These are phyloP conservation scores for Umbelopsis isabellina DNA, from an alignment of 192 early-diverging fungal genomes.

Conservation along the genomic window DNA sequence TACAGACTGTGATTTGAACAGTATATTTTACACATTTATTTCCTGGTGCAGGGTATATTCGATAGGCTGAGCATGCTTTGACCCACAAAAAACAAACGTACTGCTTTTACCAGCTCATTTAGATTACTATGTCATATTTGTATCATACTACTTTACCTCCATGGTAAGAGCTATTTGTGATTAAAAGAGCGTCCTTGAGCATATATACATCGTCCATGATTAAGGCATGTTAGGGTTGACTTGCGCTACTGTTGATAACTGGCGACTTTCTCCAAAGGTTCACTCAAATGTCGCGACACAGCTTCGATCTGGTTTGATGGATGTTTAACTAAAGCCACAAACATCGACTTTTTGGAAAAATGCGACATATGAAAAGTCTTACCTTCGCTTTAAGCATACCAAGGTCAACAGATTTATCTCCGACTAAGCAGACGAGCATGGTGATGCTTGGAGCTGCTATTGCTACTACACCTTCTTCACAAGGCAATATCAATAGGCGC, in stretches of 20 bases:
- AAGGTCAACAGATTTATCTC: conserved; percentile 48
- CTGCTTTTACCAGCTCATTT: too few relatives aligned
- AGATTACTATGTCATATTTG: too few relatives aligned
- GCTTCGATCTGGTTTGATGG: neutral
- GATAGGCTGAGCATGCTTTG: too few relatives aligned
- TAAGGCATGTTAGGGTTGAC: neutral
- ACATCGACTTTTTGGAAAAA: too few relatives aligned
- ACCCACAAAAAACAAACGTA: too few relatives aligned
- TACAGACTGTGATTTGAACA: too few relatives aligned
- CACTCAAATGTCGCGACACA: neutral
- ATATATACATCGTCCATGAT: conserved; percentile 2
- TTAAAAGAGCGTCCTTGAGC: neutral
- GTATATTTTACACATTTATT: too few relatives aligned
- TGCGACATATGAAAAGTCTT: neutral
- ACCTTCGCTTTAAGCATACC: conserved; percentile 60
- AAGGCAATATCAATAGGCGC: conserved; percentile 11
- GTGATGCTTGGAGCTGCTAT: conserved; percentile 49
- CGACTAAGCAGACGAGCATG: conserved; percentile 62
- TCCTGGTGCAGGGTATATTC: too few relatives aligned
- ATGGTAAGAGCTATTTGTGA: too few relatives aligned
- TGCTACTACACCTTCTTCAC: conserved; percentile 50
- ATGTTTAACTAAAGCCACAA: neutral
- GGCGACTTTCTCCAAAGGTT: neutral
- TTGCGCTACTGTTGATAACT: neutral
- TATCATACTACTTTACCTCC: too few relatives aligned